A percentile compares a stretch with the other conserved stretches of the same genome.
These are phyloP conservation scores for Cordyceps fumosorosea DNA, from an alignment of 2,329 filamentous ascomycete genomes.

Conservation along the genomic window DNA sequence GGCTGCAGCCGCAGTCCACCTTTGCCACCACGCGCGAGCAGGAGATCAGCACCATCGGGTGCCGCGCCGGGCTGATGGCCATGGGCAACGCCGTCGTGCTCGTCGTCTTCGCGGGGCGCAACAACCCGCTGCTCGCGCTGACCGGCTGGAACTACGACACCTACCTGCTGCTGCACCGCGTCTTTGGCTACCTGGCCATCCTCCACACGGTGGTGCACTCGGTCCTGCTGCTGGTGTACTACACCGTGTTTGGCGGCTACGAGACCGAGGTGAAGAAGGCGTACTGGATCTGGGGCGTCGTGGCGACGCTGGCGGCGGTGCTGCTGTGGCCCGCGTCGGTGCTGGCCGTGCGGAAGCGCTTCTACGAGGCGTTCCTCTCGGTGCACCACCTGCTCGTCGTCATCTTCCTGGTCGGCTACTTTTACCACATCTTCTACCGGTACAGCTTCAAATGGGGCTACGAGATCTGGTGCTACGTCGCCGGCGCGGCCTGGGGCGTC, in stretches of 20 bases:
- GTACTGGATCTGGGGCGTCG: conserved; percentile 31
- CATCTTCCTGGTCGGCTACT: conserved; percentile 28
- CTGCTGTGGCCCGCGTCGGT: conserved; percentile 23
- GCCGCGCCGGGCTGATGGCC: conserved; percentile 32
- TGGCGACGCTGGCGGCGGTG: conserved; percentile 23
- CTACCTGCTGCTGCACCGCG: conserved; percentile 31
- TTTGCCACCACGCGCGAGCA: conserved; percentile 21
- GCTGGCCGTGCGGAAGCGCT: conserved; percentile 22
- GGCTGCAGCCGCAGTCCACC: conserved; percentile 22
- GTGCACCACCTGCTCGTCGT: conserved; percentile 26
- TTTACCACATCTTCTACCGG: conserved; percentile 30
- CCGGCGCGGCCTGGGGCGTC: conserved; percentile 24
- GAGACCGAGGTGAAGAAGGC: conserved; percentile 18
- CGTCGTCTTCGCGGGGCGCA: conserved; percentile 29
- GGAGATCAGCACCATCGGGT: conserved; percentile 24
- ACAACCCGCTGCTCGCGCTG: conserved; percentile 29
- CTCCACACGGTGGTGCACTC: conserved; percentile 63
- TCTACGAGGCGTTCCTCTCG: conserved; percentile 30
- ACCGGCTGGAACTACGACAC: conserved; percentile 32
- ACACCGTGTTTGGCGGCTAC: conserved; percentile 20
- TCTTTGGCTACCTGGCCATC: conserved; percentile 59
- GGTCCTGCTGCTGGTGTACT: conserved; percentile 24
- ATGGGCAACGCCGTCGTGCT: conserved; percentile 27
- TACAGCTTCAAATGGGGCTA: conserved; percentile 31
- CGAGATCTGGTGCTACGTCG: conserved; percentile 31